These are phyloP conservation scores for Penium margaritaceum DNA, from an alignment of 139 green algal genomes.

Conservation along the genomic window DNA sequence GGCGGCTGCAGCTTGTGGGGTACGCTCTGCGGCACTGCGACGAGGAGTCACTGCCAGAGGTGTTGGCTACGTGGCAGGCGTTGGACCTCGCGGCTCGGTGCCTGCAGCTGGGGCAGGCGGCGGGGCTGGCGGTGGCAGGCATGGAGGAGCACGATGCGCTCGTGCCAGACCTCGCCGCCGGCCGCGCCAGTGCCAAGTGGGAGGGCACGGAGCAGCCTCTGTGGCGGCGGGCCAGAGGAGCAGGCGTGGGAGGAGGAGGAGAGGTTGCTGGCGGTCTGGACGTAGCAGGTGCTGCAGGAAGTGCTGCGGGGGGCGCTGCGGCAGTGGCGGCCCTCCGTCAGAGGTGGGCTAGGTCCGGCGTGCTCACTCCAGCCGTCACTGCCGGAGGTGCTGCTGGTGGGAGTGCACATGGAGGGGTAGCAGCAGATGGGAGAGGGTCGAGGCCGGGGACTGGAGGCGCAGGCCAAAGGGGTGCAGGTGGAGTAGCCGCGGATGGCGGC, in stretches of 20 bases:
- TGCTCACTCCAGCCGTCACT: too few relatives aligned
- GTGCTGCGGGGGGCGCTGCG: too few relatives aligned
- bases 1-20: constrained; percentile 9
- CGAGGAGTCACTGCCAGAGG: constrained; percentile 13
- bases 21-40: constrained; percentile 35
- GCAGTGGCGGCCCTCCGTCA: not conserved
- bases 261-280: too few relatives aligned
- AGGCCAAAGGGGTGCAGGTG: not conserved
- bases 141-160: constrained; percentile 16
- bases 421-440: not conserved
- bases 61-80: constrained; percentile 27
- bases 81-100: constrained; percentile 1
- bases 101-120: constrained; percentile 1
- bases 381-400: too few relatives aligned
- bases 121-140: constrained; percentile 8
- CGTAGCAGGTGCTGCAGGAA: not conserved
- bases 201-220: not conserved
- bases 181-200: not conserved
- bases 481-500: too few relatives aligned
- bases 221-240: not conserved
- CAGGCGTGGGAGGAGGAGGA: not conserved
- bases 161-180: not conserved
- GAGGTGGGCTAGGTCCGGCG: too few relatives aligned
- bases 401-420: too few relatives aligned
- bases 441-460: not conserved